phyloP scores from a whole-genome alignment of 1,284 basidiomycete genomes.

The Farysia itapuensis region DNA sequence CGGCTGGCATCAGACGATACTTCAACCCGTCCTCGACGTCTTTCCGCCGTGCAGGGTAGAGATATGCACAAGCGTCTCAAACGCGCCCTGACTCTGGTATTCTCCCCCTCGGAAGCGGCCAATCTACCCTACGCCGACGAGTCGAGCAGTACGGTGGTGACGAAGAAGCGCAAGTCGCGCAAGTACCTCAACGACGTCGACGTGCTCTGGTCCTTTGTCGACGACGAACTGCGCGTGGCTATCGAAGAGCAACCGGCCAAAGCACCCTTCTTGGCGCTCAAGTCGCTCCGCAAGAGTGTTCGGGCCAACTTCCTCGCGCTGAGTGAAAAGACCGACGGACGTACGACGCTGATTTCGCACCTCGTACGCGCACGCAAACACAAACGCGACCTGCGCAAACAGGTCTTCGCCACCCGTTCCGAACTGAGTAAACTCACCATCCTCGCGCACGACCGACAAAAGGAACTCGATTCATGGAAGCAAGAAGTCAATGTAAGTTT shows the following conservation, averaged over 20 bases:
- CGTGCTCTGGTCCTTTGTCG: constrained; percentile 36
- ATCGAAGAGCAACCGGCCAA: constrained; percentile 36
- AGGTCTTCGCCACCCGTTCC: constrained; percentile 19
- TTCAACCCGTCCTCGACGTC: neutral
- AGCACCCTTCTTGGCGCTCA: constrained; percentile 28
- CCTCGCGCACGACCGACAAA: constrained; percentile 17
- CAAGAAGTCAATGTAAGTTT: constrained; percentile 12
- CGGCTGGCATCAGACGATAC: no score
- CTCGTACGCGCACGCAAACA: constrained; percentile 20
- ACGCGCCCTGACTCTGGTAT: constrained; percentile 29
- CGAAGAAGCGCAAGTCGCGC: constrained; percentile 20
- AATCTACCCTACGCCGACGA: constrained; percentile 6
- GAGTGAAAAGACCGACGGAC: constrained; percentile 28
- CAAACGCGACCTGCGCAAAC: constrained; percentile 16
- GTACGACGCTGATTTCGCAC: constrained; percentile 28
- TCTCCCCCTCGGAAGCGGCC: constrained; percentile 7
- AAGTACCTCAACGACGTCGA: constrained; percentile 39
- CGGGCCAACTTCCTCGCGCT: constrained; percentile 19
- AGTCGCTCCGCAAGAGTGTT: constrained; percentile 21
- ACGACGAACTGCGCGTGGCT: constrained; percentile 25
- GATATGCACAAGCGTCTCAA: constrained; percentile 30
- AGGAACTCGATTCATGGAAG: constrained; percentile 22
- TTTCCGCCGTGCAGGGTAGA: constrained; percentile 1
- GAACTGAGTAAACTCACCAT: constrained; percentile 10
- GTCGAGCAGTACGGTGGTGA: neutral